Conservation (phyloP, 2,329 filamentous ascomycete genomes). For the Phyllosticta ampelicida region DNA sequence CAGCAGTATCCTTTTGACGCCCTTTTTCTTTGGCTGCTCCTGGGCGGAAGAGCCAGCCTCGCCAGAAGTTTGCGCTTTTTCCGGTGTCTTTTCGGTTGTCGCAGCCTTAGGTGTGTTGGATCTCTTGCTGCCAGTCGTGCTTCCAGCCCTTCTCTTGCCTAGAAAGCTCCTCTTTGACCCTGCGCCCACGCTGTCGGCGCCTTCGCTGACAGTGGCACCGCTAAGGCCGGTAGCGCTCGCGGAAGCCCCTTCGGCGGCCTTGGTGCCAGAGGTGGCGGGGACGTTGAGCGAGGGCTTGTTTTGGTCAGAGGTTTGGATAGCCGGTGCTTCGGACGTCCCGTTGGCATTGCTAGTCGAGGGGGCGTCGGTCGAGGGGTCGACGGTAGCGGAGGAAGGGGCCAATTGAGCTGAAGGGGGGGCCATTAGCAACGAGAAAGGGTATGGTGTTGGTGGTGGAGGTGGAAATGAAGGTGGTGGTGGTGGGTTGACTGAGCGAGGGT, state of each 20-base stretch:
- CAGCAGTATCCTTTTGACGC: conserved; percentile 26
- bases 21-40: conserved; percentile 32
- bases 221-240: conserved; percentile 31
- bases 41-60: conserved; percentile 13
- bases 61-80: conserved; percentile 22
- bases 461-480: no score
- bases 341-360: conserved; percentile 5
- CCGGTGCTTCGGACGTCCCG: neutral
- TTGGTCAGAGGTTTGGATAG: conserved; percentile 12
- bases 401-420: conserved; percentile 11
- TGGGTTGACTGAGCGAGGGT: neutral
- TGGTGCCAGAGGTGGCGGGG: conserved; percentile 21
- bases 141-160: conserved; percentile 34
- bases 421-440: conserved; percentile 12
- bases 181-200: conserved; percentile 32
- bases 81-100: conserved; percentile 27
- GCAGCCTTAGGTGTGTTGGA: conserved; percentile 26
- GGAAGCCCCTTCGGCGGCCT: conserved; percentile 22
- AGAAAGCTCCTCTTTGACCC: conserved; percentile 37
- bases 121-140: conserved; percentile 37
- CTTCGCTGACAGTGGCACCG: conserved; percentile 34
- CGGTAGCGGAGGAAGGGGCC: neutral
- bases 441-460: neutral
- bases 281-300: conserved; percentile 27
- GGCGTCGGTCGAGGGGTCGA: conserved; percentile 3